Evolutionary conservation across 257 asterid species (phyloP).

Genomic region (Solanum phureja): DNA sequence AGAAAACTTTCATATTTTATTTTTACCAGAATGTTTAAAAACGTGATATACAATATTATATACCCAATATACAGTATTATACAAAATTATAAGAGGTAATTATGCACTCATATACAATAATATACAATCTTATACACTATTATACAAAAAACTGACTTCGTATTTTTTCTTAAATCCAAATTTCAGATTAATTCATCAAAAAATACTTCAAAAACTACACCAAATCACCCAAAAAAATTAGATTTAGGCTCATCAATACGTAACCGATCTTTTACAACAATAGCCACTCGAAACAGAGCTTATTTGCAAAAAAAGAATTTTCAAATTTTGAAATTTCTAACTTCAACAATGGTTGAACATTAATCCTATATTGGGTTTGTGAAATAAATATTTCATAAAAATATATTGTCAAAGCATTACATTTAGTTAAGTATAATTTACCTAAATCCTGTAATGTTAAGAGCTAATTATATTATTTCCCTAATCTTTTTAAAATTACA

Average conservation of each 20-base stretch:
- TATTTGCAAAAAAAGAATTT: too few species aligned
- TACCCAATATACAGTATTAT: background rate
- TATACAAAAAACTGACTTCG: background rate
- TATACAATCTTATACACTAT: too few species aligned
- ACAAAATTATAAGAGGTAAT: background rate
- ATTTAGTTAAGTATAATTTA: too few species aligned
- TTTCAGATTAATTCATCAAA: background rate
- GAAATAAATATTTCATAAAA: background rate
- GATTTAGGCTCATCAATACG: background rate
- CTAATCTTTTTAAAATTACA: too few species aligned
- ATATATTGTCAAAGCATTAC: too few species aligned
- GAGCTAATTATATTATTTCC: too few species aligned
- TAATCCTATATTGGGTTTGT: background rate
- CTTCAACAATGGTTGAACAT: background rate
- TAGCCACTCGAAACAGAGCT: background rate
- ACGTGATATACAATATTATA: background rate
- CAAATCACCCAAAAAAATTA: background rate
- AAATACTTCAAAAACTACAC: background rate
- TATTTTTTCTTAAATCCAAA: background rate
- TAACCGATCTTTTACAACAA: too few species aligned
- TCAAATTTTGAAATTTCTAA: background rate
- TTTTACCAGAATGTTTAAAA: too few species aligned
- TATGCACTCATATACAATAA: background rate
- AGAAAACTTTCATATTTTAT: too few species aligned
- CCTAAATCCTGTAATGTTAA: too few species aligned